A percentile compares a stretch with the other conserved stretches of the same genome.
Evolutionary conservation across 352 stramenopile species (phyloP).

Genomic region (Phytophthora litchii): DNA sequence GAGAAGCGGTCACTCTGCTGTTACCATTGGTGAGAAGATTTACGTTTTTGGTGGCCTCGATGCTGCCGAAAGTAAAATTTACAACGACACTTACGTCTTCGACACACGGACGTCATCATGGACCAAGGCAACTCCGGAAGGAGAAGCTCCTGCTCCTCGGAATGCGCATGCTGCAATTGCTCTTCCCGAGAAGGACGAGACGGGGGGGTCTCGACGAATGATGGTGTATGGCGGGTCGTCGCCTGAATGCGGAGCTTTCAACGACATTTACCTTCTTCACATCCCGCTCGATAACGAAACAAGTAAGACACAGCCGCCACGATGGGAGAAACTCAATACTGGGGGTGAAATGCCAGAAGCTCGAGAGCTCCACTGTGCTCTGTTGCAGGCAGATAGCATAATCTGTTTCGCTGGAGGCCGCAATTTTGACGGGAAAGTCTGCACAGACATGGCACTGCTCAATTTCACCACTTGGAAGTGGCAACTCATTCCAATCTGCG

Average conservation of each 20-base stretch:
- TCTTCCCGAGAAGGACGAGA: slow-evolving; percentile 14
- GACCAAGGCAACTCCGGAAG: slow-evolving; percentile 37
- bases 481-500: slow-evolving; percentile 58
- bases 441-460: slow-evolving; percentile 62
- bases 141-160: slow-evolving; percentile 44
- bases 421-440: slow-evolving; percentile 57
- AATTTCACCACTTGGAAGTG: slow-evolving; percentile 45
- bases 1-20: slow-evolving; percentile 67
- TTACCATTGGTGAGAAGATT: slow-evolving; percentile 49
- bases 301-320: background rate
- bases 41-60: slow-evolving; percentile 74
- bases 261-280: slow-evolving; percentile 61
- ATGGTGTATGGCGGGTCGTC: slow-evolving; percentile 71
- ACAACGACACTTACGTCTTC: slow-evolving; percentile 64
- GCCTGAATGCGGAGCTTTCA: slow-evolving; percentile 51
- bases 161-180: slow-evolving; percentile 65
- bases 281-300: background rate
- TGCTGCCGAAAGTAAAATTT: slow-evolving; percentile 42
- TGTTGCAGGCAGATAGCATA: slow-evolving; percentile 17
- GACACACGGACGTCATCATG: slow-evolving; percentile 46
- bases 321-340: slow-evolving; percentile 35
- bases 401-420: slow-evolving; percentile 59
- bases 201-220: slow-evolving; percentile 30
- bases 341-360: slow-evolving; percentile 41
- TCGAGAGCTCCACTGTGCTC: slow-evolving; percentile 54